These are phyloP conservation scores for Trametes hirsuta DNA, from an alignment of 1,284 basidiomycete species.

Conservation along the genomic window DNA sequence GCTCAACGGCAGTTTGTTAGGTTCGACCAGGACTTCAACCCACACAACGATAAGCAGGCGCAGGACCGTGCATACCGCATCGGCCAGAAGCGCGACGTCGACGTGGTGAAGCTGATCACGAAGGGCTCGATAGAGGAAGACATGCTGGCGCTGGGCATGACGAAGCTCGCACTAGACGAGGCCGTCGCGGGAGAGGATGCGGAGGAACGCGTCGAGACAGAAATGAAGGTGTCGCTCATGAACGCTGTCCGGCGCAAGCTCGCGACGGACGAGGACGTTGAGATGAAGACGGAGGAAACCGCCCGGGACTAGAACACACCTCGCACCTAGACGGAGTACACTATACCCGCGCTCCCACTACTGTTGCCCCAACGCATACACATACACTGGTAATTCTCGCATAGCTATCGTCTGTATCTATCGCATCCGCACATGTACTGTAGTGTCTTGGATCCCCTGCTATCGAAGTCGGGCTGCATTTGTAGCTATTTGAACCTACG, in stretches of 20 bases:
- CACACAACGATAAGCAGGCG: slow-evolving; percentile 92
- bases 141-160: slow-evolving; percentile 87
- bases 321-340: neutral
- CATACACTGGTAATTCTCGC: slow-evolving; percentile 9
- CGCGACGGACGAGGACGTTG: slow-evolving; percentile 41
- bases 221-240: slow-evolving; percentile 83
- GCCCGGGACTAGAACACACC: neutral
- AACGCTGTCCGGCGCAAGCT: slow-evolving; percentile 78
- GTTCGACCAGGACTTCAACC: slow-evolving; percentile 99
- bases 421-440: slow-evolving; percentile 18
- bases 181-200: slow-evolving; percentile 83
- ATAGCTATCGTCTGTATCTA: slow-evolving; percentile 25
- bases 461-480: slow-evolving; percentile 19
- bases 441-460: slow-evolving; percentile 20
- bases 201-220: slow-evolving; percentile 69
- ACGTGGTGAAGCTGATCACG: slow-evolving; percentile 93
- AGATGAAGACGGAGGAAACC: slow-evolving; percentile 10
- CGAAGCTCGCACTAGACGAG: slow-evolving; percentile 90
- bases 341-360: slow-evolving; percentile 7
- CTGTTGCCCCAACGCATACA: too few species aligned
- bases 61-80: slow-evolving; percentile 99
- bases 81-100: slow-evolving; percentile 89
- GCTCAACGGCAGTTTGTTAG: slow-evolving; percentile 36
- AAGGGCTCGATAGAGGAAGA: slow-evolving; percentile 96
- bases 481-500: slow-evolving; percentile 1